These are phyloP conservation scores for Lantana camara DNA, from an alignment of 257 asterid genomes.

Conservation along the genomic window DNA sequence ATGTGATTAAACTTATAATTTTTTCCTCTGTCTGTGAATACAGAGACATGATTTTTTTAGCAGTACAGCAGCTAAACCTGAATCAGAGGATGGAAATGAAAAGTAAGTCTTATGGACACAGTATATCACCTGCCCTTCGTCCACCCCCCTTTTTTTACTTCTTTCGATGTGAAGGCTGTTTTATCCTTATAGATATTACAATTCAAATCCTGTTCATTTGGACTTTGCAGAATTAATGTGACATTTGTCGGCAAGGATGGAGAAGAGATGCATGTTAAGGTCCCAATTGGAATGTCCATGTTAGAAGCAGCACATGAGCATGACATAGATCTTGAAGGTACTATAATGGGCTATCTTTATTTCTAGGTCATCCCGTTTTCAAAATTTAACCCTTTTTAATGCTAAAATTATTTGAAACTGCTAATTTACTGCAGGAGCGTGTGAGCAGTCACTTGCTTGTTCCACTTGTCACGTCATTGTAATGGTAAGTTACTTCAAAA, in stretches of 20 bases:
- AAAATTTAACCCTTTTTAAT: not conserved
- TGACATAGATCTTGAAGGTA: conserved; percentile 94
- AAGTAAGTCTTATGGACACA: conserved; percentile 33
- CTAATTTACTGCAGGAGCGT: conserved; percentile 67
- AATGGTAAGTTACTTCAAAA: conserved; percentile 55
- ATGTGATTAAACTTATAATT: conserved; percentile 15
- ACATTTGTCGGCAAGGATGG: conserved; percentile 89
- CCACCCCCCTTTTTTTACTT: conserved; percentile 3
- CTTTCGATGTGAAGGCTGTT: conserved; percentile 20
- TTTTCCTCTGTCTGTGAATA: conserved; percentile 9
- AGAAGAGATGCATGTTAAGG: conserved; percentile 70
- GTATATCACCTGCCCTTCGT: no score
- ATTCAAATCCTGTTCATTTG: conserved; percentile 16
- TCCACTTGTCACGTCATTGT: conserved; percentile 95
- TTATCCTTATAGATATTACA: not conserved
- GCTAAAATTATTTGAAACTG: not conserved
- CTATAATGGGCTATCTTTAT: conserved; percentile 10
- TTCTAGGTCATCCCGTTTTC: not conserved
- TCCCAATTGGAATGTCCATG: conserved; percentile 90
- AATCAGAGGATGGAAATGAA: conserved; percentile 37
- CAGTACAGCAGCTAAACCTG: conserved; percentile 35
- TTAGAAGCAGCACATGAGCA: conserved; percentile 94
- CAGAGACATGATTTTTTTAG: conserved; percentile 47
- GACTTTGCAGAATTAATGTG: conserved; percentile 66
- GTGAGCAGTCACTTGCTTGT: conserved; percentile 98